phyloP scores from a whole-genome alignment of 2,329 filamentous ascomycete genomes.

The Aspergillus udagawae region DNA sequence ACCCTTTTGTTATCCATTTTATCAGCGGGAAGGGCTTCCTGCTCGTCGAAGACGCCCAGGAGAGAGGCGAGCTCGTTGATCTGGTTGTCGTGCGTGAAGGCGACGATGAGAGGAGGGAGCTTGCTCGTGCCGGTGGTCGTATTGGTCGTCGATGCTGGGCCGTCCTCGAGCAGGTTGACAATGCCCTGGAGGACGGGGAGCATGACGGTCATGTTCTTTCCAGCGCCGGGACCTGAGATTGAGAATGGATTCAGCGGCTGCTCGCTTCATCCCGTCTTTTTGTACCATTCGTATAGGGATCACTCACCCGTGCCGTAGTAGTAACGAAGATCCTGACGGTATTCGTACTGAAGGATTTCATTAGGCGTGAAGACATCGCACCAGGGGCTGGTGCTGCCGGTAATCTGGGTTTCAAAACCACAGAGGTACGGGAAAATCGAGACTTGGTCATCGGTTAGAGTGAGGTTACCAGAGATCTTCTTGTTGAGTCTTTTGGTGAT shows the following conservation, averaged over 20 bases:
- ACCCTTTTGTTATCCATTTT: conserved; percentile 40
- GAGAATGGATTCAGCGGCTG: conserved; percentile 40
- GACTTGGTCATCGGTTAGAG: conserved; percentile 52
- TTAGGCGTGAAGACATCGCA: conserved; percentile 59
- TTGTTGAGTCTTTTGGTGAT: conserved; percentile 48
- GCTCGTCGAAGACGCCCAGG: conserved; percentile 58
- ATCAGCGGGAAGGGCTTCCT: conserved; percentile 47
- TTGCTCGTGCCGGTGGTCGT: conserved; percentile 44
- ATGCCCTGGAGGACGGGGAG: conserved; percentile 56
- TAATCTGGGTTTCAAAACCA: conserved; percentile 67
- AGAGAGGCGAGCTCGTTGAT: conserved; percentile 58
- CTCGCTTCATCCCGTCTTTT: conserved; percentile 42
- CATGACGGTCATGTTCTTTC: conserved; percentile 36
- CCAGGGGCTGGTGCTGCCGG: conserved; percentile 57
- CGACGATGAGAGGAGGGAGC: conserved; percentile 56
- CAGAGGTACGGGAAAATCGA: conserved; percentile 64
- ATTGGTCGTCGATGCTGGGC: conserved; percentile 39
- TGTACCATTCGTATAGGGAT: not conserved
- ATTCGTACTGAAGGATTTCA: conserved; percentile 63
- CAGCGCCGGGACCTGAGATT: conserved; percentile 34
- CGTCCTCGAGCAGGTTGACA: conserved; percentile 50
- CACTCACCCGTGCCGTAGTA: conserved; percentile 59
- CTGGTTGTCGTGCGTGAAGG: conserved; percentile 65
- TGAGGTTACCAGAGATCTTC: conserved; percentile 51
- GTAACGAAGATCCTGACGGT: conserved; percentile 64